A percentile compares a stretch with the other conserved stretches of the same genome.
phyloP scores from a whole-genome alignment of 2,329 filamentous ascomycete species.

The Fusarium albosuccineum region DNA sequence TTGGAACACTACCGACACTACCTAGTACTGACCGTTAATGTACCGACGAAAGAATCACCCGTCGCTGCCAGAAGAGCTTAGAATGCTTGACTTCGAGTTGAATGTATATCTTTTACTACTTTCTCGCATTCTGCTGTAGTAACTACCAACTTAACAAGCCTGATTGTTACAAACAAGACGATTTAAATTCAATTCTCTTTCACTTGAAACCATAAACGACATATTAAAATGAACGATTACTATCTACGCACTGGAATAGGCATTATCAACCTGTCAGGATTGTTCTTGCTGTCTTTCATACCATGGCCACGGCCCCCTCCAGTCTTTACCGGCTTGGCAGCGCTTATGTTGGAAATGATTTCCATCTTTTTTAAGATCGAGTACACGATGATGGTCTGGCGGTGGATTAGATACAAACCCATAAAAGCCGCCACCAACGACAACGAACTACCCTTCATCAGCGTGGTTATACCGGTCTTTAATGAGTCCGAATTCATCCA shows the following conservation, averaged over 20 bases:
- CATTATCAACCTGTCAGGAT: conserved; percentile 6
- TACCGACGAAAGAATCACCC: too few relatives aligned
- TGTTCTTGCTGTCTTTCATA: conserved; percentile 10
- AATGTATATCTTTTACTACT: too few relatives aligned
- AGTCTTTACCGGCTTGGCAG: conserved; percentile 7
- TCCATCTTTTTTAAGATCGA: conserved; percentile 1
- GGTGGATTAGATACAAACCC: conserved; percentile 11
- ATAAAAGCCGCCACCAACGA: neutral
- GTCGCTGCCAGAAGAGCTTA: too few relatives aligned
- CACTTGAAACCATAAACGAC: neutral
- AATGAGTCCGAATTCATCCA: conserved; percentile 16
- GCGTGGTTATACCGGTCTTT: conserved; percentile 11
- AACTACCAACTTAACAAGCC: too few relatives aligned
- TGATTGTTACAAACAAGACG: too few relatives aligned
- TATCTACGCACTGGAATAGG: conserved; percentile 4
- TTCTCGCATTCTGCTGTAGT: too few relatives aligned
- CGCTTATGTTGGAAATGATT: conserved; percentile 6
- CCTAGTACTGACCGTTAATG: too few relatives aligned
- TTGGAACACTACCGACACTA: too few relatives aligned
- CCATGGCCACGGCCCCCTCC: conserved; percentile 12
- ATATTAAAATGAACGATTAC: conserved; percentile 6
- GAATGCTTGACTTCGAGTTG: too few relatives aligned
- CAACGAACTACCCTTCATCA: conserved; percentile 3
- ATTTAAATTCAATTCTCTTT: too few relatives aligned
- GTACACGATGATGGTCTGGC: conserved; percentile 8